Base-by-base conservation (phyloP, 495 filamentous ascomycete genomes). In the Opeltia flavorubescens region DNA sequence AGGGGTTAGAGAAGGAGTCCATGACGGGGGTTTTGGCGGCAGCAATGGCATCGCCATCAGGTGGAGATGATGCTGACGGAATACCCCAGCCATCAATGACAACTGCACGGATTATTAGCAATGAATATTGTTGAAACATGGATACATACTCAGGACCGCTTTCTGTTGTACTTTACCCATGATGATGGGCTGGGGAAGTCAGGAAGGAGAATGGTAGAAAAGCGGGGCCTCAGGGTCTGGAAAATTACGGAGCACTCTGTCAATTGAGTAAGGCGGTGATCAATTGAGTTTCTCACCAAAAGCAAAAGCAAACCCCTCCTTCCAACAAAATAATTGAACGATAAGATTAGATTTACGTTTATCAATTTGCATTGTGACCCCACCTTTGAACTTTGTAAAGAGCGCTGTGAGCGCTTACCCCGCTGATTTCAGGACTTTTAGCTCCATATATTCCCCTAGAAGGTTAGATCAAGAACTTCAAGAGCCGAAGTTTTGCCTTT, bases 11-110 rank as follows among this genome's bases (percentile, higher is more conserved):
- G 60, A 94, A 86, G 45, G 75, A 72, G 61, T 89, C 86, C 86
- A 94, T 94, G 61, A 78, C 78, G 27, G 91, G 91, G 31, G 91
- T 95, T 53, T 94, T 72, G 51, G 91, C 91, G 51, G 81, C 82
- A 47, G 84, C 77, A 62, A 98, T 96, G 59, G 91, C 91, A 75
- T 98, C 88, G 61, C 91, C 91, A 64, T 89, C 61, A 46, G 80
- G 76, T 46, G 80, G 81, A 13, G 86, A 87, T 34, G 81, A 67
- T 50, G 80, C 80, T 59, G 76, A 75, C 54, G 88, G 75, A 52
- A 96, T 80, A 62, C 91, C 91, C 91, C 91, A 98, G 52, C 91
- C 91, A 69, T 98, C 93, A 71, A 96, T 96, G 63, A 94, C 88
- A 73, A 96, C 86, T 84, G 49, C 23, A 27, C 51, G 18, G 34